These are phyloP conservation scores for Fraxinus latifolia DNA, from an alignment of 305 asterid genomes.

Conservation along the genomic window DNA sequence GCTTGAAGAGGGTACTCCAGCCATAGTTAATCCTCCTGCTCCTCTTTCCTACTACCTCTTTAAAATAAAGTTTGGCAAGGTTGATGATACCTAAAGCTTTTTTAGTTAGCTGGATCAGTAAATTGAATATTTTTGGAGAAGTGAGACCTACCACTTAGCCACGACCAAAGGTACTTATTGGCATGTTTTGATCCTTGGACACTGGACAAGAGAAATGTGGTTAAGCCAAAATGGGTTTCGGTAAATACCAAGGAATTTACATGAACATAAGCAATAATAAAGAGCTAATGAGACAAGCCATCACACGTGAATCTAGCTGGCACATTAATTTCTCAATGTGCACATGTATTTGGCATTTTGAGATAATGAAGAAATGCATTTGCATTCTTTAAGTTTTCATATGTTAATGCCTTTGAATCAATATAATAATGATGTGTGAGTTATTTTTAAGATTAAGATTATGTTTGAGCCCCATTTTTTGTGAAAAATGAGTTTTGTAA, in stretches of 20 bases:
- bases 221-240: neutral
- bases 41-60: neutral
- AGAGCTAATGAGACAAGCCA: constrained; percentile 6
- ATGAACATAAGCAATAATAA: neutral
- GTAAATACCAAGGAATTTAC: constrained; percentile 4
- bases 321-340: constrained; percentile 1
- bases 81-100: neutral
- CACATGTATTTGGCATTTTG: neutral
- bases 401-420: neutral
- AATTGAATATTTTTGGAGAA: neutral
- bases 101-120: neutral
- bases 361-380: constrained; percentile 4
- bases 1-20: neutral
- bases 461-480: neutral
- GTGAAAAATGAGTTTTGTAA: neutral
- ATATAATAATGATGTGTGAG: neutral
- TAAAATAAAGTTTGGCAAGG: neutral
- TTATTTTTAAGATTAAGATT: neutral
- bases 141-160: neutral
- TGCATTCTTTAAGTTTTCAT: constrained; percentile 7
- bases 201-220: neutral
- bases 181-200: neutral
- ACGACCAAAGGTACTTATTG: neutral
- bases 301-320: neutral
- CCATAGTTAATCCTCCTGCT: neutral